phyloP scores from a whole-genome alignment of 768 basidiomycete genomes.

The Boletus vinaceobasis region DNA sequence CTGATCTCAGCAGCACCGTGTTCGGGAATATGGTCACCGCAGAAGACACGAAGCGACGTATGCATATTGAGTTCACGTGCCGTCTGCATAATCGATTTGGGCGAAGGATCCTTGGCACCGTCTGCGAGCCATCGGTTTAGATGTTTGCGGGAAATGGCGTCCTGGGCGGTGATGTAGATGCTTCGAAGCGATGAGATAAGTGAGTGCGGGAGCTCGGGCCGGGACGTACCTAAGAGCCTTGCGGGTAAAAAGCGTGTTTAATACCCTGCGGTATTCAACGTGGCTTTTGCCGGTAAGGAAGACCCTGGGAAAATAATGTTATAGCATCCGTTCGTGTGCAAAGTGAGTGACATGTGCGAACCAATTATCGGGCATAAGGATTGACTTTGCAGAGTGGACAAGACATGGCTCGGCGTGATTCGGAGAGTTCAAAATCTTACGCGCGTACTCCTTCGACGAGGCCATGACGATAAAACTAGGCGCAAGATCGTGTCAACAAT shows the following conservation, averaged over 20 bases:
- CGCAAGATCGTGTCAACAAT: constrained; percentile 5
- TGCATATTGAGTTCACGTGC: constrained; percentile 96
- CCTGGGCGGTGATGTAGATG: constrained; percentile 82
- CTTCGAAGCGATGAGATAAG: constrained; percentile 36
- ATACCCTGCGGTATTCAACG: constrained; percentile 86
- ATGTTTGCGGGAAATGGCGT: constrained; percentile 74
- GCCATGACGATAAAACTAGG: constrained; percentile 98
- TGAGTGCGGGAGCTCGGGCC: background rate
- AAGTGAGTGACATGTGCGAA: constrained; percentile 29
- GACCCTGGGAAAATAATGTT: constrained; percentile 57
- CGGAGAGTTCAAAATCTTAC: constrained; percentile 96
- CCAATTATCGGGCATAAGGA: constrained; percentile 88
- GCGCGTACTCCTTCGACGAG: constrained; percentile 86
- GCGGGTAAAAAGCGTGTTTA: constrained; percentile 92
- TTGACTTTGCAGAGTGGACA: constrained; percentile 84
- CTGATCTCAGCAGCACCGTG: constrained; percentile 76
- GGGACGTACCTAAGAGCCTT: constrained; percentile 76
- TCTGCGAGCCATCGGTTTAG: constrained; percentile 68
- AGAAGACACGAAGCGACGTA: constrained; percentile 93
- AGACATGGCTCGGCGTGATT: constrained; percentile 91
- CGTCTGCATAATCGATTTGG: constrained; percentile 79
- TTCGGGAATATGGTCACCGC: constrained; percentile 85
- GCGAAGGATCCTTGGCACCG: constrained; percentile 43
- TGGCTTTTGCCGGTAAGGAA: constrained; percentile 93
- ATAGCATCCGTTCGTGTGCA: background rate